Base-by-base conservation (phyloP, 2,329 filamentous ascomycete genomes). In the Phaeophleospora eucalypticola region DNA sequence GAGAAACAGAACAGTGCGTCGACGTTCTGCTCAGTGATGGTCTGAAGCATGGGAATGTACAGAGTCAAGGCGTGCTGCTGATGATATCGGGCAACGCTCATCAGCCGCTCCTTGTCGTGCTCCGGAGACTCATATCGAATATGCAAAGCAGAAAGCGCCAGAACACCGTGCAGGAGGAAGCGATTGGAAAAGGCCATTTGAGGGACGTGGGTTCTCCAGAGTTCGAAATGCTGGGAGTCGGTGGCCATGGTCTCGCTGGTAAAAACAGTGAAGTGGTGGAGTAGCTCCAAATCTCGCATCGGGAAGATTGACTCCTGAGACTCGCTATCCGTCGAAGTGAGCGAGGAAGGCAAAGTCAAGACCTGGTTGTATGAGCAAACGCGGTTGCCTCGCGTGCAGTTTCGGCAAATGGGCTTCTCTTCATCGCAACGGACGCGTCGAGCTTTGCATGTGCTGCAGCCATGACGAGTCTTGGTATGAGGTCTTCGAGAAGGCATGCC, bases 1-100 rank as follows among this genome's bases (percentile, higher is more conserved):
- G 52, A 53, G 46, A 57, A 57, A 6, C 49, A 52, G 41, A 57
- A 57, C 2, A 57, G 38, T 1, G 54, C 54, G 32, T 57, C 49
- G 46, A 52, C 55, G 21, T 57, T 57, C 3, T 55, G 47, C 20
- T 54, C 43, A 35, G 55, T 45, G 39, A 57, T 55, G 36, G 41
- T n/a, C 20, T 54, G 52, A 0, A 57, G 46, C 12, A 53, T 34
- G 4, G 54, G 54, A 15, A 57, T 57, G 37, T 55, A 57, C 14
- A 53, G 42, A 6, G 45, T 53, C 29, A 57, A 43, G 10, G 54
- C 54, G 16, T 57, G 54, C 20, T 57, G 54, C 37, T 57, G 54
- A 20, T 57, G 54, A 38, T 57, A 55, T n/a, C 54, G 42, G 1
- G 52, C 54, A 7, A 57, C 18, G 20, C 50, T 41, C 47, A 57